Base-by-base conservation (phyloP, 2,329 filamentous ascomycete genomes). In the Calonectria multiphialidica region DNA sequence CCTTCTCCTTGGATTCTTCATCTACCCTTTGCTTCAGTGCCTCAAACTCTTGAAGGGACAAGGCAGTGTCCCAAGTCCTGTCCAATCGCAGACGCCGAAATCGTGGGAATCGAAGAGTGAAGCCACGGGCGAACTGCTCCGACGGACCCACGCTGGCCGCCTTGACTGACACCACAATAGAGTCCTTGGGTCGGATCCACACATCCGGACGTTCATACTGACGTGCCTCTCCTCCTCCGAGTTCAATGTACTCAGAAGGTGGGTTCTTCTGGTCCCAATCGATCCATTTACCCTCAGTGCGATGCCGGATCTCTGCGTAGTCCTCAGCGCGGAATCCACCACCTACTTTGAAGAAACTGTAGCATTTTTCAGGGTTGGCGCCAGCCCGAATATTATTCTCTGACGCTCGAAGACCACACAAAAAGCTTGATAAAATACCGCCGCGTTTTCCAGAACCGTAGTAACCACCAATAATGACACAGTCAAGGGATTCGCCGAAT, bases 311-410 rank as follows among this genome's bases (percentile, higher is more conserved):
- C 70, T 93, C 91, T 0, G 93, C 92, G 81, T 98, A 98, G 80
- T 99, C 97, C 65, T 94, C 91, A 0, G 91, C 93, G 16, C 90
- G 92, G 82, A 98, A 96, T 0, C 97, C 97, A 66, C 97, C 97
- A n/a, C 97, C 97, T 18, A 99, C 97, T 83, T 97, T 98, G 88
- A 96, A 98, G 85, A 99, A 98, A n/a, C 95, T 98, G 78, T 92
- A 94, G 80, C 92, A 97, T 82, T 95, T 95, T 83, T 94, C 93
- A 0, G 91, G 89, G 73, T 92, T 89, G 6, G 86, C 86, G 2
- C 90, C 90, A 2, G 86, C 85, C 42, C 88, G 85, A 40, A 93
- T 88, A 37, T 94, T 89, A 72, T 92, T 90, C 75, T 93, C 90
- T 64, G 95, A 92, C 1, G 93, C 92, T 33, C 95, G 90, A 10